Percentiles rank a stretch among this genome's conserved stretches.
Evolutionary conservation across 192 early-diverging fungal genomes (phyloP).

Genomic region (Coemansia sp.): DNA sequence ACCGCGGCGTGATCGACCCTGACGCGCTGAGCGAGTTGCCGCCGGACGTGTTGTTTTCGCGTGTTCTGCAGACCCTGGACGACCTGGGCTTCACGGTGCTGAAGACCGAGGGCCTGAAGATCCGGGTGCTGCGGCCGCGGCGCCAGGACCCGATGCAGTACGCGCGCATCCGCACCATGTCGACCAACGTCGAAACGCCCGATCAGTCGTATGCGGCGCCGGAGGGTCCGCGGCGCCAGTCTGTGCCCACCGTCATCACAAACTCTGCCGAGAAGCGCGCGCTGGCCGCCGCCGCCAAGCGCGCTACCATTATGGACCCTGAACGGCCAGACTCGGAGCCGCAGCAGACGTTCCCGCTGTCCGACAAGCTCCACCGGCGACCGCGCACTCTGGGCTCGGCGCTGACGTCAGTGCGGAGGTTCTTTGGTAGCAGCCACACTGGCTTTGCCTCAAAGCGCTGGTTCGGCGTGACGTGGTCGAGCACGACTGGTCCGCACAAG

Average conservation of each 20-base stretch:
- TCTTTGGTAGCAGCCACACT: constrained; percentile 29
- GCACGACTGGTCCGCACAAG: constrained; percentile 8
- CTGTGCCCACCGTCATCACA: constrained; percentile 36
- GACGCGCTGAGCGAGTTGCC: constrained; percentile 64
- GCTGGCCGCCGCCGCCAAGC: constrained; percentile 31
- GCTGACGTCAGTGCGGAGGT: constrained; percentile 49
- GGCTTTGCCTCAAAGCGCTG: constrained; percentile 40
- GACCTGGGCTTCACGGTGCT: constrained; percentile 52
- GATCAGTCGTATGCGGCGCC: constrained; percentile 5
- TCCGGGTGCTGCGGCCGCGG: constrained; percentile 48
- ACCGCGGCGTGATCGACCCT: constrained; percentile 73
- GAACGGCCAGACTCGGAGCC: constrained; percentile 25
- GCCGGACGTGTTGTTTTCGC: constrained; percentile 67
- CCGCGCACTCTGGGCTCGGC: constrained; percentile 44
- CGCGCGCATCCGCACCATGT: constrained; percentile 40
- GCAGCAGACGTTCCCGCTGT: constrained; percentile 20
- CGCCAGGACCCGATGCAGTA: constrained; percentile 12
- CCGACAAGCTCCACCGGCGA: constrained; percentile 36
- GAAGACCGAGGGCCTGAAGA: constrained; percentile 51
- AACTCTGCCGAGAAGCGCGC: constrained; percentile 24
- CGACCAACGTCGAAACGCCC: constrained; percentile 25
- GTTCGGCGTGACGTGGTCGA: constrained; percentile 27
- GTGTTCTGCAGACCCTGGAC: constrained; percentile 62
- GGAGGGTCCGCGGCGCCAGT: constrained; percentile 44
- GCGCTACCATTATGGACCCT: constrained; percentile 50